phyloP scores from a whole-genome alignment of 1,139 yeast genomes.

The Eremothecium cymbalariae region DNA sequence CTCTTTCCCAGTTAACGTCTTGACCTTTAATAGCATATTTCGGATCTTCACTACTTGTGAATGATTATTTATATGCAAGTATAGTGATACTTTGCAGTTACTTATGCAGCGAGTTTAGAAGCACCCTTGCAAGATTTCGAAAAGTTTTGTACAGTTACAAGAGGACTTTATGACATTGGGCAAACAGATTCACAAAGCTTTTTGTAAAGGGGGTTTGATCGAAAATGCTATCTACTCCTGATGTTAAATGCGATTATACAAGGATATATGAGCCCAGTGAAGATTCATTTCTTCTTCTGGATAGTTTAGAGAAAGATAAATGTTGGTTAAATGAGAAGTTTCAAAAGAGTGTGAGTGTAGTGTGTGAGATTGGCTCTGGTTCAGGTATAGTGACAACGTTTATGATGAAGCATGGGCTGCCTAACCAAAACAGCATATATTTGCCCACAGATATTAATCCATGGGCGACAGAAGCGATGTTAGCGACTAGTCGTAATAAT shows the following conservation, averaged over 20 bases:
- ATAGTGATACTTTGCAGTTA: no score
- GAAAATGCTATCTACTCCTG: slow-evolving; percentile 51
- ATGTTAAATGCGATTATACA: slow-evolving; percentile 38
- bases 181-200: background rate
- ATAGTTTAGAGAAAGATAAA: slow-evolving; percentile 59
- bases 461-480: slow-evolving; percentile 55
- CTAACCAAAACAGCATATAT: slow-evolving; percentile 36
- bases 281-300: slow-evolving; percentile 77
- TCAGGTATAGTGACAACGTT: slow-evolving; percentile 83
- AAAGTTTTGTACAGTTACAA: background rate
- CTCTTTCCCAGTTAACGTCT: slow-evolving; percentile 70
- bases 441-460: slow-evolving; percentile 75
- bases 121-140: no score
- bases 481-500: slow-evolving; percentile 45
- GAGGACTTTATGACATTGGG: background rate
- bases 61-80: no score
- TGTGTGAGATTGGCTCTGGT: slow-evolving; percentile 87
- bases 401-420: slow-evolving; percentile 34
- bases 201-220: background rate
- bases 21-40: slow-evolving; percentile 28
- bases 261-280: slow-evolving; percentile 90
- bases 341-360: slow-evolving; percentile 38
- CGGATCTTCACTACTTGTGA: background rate
- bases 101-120: no score
- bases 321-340: slow-evolving; percentile 33